Conservation (phyloP, 108 stramenopile genomes). For the Conticribra weissflogii region DNA sequence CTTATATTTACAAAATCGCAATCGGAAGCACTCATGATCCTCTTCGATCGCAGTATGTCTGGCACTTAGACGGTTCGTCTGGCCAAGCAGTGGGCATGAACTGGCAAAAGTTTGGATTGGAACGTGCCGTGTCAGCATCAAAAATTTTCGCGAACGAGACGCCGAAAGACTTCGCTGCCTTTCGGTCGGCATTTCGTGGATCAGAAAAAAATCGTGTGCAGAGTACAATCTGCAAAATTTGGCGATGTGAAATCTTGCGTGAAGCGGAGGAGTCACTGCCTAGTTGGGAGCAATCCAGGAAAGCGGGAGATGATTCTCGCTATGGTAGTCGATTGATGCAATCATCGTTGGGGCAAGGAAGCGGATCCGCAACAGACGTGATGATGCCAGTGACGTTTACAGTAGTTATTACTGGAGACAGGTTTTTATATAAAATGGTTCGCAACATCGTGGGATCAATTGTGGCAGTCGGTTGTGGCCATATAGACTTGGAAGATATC, state of each 20-base stretch:
- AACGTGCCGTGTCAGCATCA: conserved; percentile 36
- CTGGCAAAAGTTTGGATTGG: conserved; percentile 38
- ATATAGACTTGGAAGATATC: conserved; percentile 53
- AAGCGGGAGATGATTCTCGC: neutral
- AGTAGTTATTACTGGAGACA: conserved; percentile 66
- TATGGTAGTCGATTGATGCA: conserved; percentile 30
- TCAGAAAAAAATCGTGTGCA: conserved; percentile 46
- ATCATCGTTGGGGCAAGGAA: neutral
- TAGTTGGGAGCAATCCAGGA: conserved; percentile 31
- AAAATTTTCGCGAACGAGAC: conserved; percentile 28
- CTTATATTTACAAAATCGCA: conserved; percentile 70
- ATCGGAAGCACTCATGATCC: conserved; percentile 72
- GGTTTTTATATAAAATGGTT: conserved; percentile 87
- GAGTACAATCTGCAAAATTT: conserved; percentile 55
- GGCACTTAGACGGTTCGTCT: conserved; percentile 66
- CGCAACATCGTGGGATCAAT: conserved; percentile 80
- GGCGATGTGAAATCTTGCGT: conserved; percentile 34
- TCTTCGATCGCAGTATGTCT: conserved; percentile 45
- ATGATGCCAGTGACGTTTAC: conserved; percentile 37
- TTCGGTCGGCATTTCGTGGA: conserved; percentile 73
- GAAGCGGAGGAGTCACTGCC: conserved; percentile 35
- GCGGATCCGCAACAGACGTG: neutral
- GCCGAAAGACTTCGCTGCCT: conserved; percentile 65
- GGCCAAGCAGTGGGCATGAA: conserved; percentile 49
- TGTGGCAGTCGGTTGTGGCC: conserved; percentile 62